Conservation (phyloP, 2,329 filamentous ascomycete species). For the Huntiella decipiens region DNA sequence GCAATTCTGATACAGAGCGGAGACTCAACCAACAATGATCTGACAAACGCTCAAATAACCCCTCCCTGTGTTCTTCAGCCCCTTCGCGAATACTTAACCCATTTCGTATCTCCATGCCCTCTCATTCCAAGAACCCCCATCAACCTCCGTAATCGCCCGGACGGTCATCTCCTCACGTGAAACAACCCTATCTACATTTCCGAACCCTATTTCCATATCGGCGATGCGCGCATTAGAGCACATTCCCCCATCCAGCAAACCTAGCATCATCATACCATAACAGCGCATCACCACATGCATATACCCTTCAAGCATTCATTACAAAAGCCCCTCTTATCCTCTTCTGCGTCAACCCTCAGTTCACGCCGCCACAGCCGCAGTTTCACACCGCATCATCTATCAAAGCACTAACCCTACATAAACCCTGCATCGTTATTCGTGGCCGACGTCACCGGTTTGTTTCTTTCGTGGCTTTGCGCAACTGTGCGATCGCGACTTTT, state of each 20-base stretch:
- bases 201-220: neutral
- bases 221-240: constrained; percentile 10
- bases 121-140: neutral
- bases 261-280: neutral
- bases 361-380: neutral
- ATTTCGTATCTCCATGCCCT: neutral
- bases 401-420: too few species aligned
- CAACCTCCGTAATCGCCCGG: neutral
- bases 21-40: neutral
- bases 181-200: neutral
- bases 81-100: neutral
- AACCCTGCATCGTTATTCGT: too few species aligned
- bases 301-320: neutral
- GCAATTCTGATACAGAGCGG: neutral
- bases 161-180: neutral
- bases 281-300: neutral
- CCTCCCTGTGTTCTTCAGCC: neutral
- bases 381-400: too few species aligned
- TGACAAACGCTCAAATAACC: neutral
- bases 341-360: neutral
- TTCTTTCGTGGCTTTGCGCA: too few species aligned
- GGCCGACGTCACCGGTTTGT: too few species aligned
- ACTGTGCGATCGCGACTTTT: neutral
- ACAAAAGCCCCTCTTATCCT: neutral
- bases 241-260: neutral